Evolutionary conservation across 1,139 yeast genomes (phyloP), one percentile per base, ranked within the genome.

Genomic region (Meyerozyma elateridarum): DNA sequence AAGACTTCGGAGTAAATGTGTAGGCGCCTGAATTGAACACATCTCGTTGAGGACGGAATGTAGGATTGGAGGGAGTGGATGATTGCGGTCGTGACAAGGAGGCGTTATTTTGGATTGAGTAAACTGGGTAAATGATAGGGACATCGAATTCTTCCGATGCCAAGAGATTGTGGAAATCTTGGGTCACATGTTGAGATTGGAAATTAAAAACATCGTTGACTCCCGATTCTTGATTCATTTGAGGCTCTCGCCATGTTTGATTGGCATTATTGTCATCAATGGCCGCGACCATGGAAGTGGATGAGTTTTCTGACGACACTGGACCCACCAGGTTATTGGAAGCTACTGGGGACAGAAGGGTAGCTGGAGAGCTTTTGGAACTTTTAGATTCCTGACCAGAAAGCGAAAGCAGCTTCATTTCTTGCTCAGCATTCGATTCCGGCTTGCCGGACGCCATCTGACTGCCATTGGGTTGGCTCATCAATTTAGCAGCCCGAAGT

Each of bases 41-140:
- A 15, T 28, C 19, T n/a, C 24, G n/a, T 15, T n/a, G n/a, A 8
- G 19, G 31, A 5, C 31, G 20, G 15, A 28, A 14, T 9, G 27
- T 15, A 13, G 13, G 14, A 13, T 16, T 28, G 3, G 27, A 16
- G 6, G 25, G 21, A 8, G 25, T 21, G 14, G 20, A n/a, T n/a
- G 35, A 18, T 27, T 14, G 37, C 19, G 22, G 27, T 12, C 17
- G 32, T 7, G 13, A 31, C 9, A 24, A 17, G 6, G 20, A n/a
- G 12, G 36, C 30, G 11, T 22, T 24, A 24, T 35, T 32, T 16
- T 37, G 48, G 20, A 61, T 48, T 9, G 63, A 52, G 39, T 66
- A 65, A 9, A 64, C 61, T 1, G 71, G 71, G 34, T 63, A 65
- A 8, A 64, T 59, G 35, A 65, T 62, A 19, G 61, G 48, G 16